These are phyloP conservation scores for Fusarium setosum DNA, from an alignment of 2,329 filamentous ascomycete genomes.

Conservation along the genomic window DNA sequence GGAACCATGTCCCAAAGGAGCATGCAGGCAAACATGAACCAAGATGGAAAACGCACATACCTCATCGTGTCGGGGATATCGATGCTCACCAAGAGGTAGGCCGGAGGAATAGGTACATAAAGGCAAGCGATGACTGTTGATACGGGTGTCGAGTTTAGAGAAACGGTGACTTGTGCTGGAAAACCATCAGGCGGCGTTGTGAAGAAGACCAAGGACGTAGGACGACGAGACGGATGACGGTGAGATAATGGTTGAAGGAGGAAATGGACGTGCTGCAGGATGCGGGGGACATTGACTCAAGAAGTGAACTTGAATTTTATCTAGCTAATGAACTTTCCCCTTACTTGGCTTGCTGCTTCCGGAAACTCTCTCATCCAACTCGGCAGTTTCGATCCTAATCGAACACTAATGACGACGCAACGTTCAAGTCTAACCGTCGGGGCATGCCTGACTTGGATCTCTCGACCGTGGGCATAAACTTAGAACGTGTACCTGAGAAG, in stretches of 20 bases:
- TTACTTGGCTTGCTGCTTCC: background rate
- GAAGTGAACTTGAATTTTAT: too few species aligned
- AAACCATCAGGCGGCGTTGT: background rate
- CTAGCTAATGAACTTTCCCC: too few species aligned
- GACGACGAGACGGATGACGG: background rate
- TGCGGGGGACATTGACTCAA: too few species aligned
- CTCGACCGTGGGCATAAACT: too few species aligned
- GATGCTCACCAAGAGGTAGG: background rate
- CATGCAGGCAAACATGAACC: background rate
- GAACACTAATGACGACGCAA: background rate
- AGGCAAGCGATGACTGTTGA: too few species aligned
- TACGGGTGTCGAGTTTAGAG: background rate
- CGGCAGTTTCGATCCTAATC: slow-evolving; percentile 1
- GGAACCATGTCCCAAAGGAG: slow-evolving; percentile 1
- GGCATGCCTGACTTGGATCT: background rate
- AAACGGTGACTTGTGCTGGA: background rate
- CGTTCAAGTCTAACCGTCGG: background rate
- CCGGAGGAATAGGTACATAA: background rate
- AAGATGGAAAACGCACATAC: slow-evolving; percentile 20
- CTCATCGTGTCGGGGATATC: slow-evolving; percentile 20
- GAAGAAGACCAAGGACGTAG: background rate
- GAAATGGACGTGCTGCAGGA: too few species aligned
- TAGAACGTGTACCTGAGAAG: too few species aligned
- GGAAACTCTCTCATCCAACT: background rate
- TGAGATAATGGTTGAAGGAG: background rate